Evolutionary conservation across 345 rosid genomes (phyloP).

Genomic region (Salix viminalis): DNA sequence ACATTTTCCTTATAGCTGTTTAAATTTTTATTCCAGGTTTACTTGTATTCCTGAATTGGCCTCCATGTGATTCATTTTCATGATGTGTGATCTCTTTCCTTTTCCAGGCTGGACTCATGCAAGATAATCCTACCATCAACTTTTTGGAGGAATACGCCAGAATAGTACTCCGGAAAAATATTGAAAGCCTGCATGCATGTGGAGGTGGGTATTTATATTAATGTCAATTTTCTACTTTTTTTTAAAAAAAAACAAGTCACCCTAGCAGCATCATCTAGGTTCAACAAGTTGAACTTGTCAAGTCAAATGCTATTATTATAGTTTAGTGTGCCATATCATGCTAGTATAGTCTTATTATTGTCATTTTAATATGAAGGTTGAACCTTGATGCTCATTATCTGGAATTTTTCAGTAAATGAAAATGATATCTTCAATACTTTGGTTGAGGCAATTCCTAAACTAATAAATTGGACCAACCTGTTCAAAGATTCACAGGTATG

Average conservation of each 20-base stretch:
- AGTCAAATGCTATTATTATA: background rate
- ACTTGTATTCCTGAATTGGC: slow-evolving; percentile 10
- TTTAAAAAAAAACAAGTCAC: no score
- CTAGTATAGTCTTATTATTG: background rate
- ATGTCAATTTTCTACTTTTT: background rate
- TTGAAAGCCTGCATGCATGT: slow-evolving; percentile 86
- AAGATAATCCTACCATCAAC: slow-evolving; percentile 52
- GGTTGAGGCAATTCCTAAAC: slow-evolving; percentile 66
- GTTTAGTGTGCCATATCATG: background rate
- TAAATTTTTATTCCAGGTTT: background rate
- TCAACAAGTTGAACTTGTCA: slow-evolving; percentile 9
- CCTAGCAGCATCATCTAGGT: background rate
- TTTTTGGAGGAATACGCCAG: slow-evolving; percentile 66
- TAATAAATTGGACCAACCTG: slow-evolving; percentile 61
- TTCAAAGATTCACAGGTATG: slow-evolving; percentile 69
- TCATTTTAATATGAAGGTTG: background rate
- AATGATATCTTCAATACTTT: slow-evolving; percentile 58
- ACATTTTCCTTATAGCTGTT: background rate
- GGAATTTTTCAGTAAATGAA: slow-evolving; percentile 60
- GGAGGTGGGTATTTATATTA: slow-evolving; percentile 53
- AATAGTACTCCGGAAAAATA: slow-evolving; percentile 62
- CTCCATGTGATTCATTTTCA: slow-evolving; percentile 5
- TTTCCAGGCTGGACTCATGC: slow-evolving; percentile 71
- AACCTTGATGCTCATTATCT: background rate
- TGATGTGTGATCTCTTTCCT: slow-evolving; percentile 15